Base-by-base conservation (phyloP, 1,284 basidiomycete genomes). In the Ustilago loliicola region DNA sequence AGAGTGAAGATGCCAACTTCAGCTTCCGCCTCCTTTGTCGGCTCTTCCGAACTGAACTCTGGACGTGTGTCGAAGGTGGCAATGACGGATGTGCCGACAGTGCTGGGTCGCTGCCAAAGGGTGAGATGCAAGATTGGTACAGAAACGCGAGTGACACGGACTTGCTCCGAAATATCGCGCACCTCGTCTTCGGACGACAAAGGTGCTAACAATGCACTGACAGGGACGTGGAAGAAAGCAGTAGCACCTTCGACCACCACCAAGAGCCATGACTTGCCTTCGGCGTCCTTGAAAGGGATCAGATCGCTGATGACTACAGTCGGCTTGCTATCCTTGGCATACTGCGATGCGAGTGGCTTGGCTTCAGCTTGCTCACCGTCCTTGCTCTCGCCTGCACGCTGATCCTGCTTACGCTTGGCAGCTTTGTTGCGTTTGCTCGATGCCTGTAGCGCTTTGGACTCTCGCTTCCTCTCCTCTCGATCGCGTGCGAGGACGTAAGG, bases 161-260 rank as follows among this genome's bases (percentile, higher is more conserved):
- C 47, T 21, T 66, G 59, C 3, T 66, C 55, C 21, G 72, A 67
- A 21, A 81, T 60, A 59, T 72, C 65, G 25, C 72, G 62, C 15
- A 59, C 61, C 55, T 63, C 61, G 25, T 61, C 62, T 8, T 52
- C 54, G 2, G 56, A 40, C 8, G 53, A 3, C 40, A 55, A n/a
- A 25, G 76, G 58, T 27, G 50, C 53, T 23, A 72, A 29, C 50
- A 81, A 48, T 19, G 58, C 61, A 38, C 58, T 56, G 38, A 79
- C 53, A 2, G 80, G 74, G 1, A 83, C 50, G 11, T 72, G 56
- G 61, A 80, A 82, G 69, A 83, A 74, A 9, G 80, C 79, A 11
- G 74, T 76, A 2, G 83, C 80, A 2, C 83, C 83, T 48, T 84
- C 80, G 17, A 79, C 67, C 9, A 80, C 70, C 17, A 83, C 42